These are phyloP conservation scores for Erigeron philadelphicus DNA, from an alignment of 140 eudicot genomes.

Conservation along the genomic window DNA sequence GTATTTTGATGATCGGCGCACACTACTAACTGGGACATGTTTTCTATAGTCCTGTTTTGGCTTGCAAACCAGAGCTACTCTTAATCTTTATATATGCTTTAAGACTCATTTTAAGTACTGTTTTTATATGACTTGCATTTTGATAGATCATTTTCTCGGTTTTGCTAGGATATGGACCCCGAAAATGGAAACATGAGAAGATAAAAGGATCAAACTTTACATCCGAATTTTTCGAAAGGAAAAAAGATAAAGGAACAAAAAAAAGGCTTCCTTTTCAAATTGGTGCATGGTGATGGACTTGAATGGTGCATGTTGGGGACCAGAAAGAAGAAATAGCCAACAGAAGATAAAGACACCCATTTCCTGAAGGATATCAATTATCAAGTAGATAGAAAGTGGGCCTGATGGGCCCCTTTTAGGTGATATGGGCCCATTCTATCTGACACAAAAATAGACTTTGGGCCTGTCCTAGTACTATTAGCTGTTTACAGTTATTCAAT, in stretches of 20 bases:
- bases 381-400: slow-evolving; percentile 23
- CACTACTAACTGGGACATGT: neutral
- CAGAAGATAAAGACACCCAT: slow-evolving; percentile 22
- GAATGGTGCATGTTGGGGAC: slow-evolving; percentile 30
- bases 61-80: neutral
- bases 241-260: neutral
- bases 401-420: slow-evolving; percentile 23
- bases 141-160: neutral
- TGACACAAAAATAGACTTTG: slow-evolving; percentile 17
- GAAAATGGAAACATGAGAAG: neutral
- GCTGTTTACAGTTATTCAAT: slow-evolving; percentile 35
- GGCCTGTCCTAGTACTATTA: slow-evolving; percentile 25
- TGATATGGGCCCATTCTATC: slow-evolving; percentile 21
- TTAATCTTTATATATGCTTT: neutral
- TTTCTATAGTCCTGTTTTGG: neutral
- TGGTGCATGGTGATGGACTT: slow-evolving; percentile 26
- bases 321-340: slow-evolving; percentile 14
- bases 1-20: neutral
- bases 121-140: neutral
- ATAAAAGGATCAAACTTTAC: slow-evolving; percentile 16
- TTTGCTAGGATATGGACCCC: neutral
- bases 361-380: neutral
- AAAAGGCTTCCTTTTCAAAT: neutral
- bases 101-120: neutral
- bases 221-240: neutral